Percentiles rank a stretch among this genome's conserved stretches.
These are phyloP conservation scores for Cyberlindnera maritima DNA, from an alignment of 805 yeast species.

Conservation along the genomic window DNA sequence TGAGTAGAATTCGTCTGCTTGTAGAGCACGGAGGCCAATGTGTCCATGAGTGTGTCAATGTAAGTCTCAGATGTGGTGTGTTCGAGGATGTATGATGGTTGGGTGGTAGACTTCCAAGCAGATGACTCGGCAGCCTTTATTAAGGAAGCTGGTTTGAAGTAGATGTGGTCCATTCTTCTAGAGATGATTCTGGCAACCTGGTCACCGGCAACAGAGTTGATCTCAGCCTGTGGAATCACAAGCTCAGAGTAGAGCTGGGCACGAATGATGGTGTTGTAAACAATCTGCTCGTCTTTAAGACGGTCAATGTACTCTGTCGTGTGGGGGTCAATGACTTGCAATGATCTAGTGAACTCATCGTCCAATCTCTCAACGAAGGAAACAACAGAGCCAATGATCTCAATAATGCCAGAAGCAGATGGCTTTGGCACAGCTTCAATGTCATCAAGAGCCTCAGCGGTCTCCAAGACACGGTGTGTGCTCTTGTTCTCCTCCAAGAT, in stretches of 20 bases:
- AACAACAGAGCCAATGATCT: slow-evolving; percentile 78
- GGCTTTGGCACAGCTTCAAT: slow-evolving; percentile 67
- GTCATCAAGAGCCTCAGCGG: slow-evolving; percentile 68
- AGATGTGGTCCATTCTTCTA: slow-evolving; percentile 87
- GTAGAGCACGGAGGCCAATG: slow-evolving; percentile 62
- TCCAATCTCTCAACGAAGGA: slow-evolving; percentile 90
- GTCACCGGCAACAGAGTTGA: slow-evolving; percentile 32
- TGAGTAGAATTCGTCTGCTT: slow-evolving; percentile 64
- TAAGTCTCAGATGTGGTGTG: slow-evolving; percentile 35
- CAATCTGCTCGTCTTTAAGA: slow-evolving; percentile 77
- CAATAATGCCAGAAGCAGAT: slow-evolving; percentile 63
- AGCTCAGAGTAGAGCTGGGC: slow-evolving; percentile 83
- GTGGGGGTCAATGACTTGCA: slow-evolving; percentile 90
- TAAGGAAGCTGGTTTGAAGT: slow-evolving; percentile 83
- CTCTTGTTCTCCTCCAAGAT: slow-evolving; percentile 61
- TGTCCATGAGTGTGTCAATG: slow-evolving; percentile 57
- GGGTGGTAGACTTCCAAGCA: slow-evolving; percentile 63
- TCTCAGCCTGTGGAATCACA: slow-evolving; percentile 43
- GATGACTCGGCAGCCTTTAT: slow-evolving; percentile 63
- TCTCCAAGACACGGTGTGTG: slow-evolving; percentile 70
- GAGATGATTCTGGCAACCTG: slow-evolving; percentile 71
- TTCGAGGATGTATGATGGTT: slow-evolving; percentile 28
- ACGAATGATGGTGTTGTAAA: slow-evolving; percentile 76
- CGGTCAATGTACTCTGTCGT: slow-evolving; percentile 90
- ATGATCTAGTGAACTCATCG: slow-evolving; percentile 87